A percentile compares a stretch with the other conserved stretches of the same genome.
Conservation (phyloP, 805 yeast genomes). For the Saccharomycopsis selenospora region DNA sequence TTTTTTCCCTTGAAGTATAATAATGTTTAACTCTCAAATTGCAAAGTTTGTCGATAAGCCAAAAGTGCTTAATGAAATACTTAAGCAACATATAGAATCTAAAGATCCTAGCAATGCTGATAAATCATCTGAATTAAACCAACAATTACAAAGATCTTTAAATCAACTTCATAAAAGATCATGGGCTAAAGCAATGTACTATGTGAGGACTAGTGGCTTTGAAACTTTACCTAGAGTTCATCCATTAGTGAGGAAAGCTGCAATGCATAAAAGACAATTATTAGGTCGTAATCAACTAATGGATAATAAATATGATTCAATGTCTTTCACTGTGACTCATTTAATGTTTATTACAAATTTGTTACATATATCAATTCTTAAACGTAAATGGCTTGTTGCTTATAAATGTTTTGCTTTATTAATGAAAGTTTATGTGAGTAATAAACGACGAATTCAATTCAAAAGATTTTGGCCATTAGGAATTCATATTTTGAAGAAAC, state of each 20-base stretch:
- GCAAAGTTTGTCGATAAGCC: not conserved
- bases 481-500: slow-evolving; percentile 10
- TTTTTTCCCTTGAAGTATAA: too few relatives aligned
- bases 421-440: slow-evolving; percentile 6
- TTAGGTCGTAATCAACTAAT: not conserved
- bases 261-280: not conserved
- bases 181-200: not conserved
- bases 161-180: too few relatives aligned
- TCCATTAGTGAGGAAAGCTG: not conserved
- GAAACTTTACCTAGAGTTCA: not conserved
- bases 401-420: slow-evolving; percentile 10
- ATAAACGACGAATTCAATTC: slow-evolving; percentile 3
- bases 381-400: slow-evolving; percentile 13
- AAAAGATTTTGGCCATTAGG: slow-evolving; percentile 17
- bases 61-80: not conserved
- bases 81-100: not conserved
- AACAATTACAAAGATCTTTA: too few relatives aligned
- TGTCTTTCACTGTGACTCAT: slow-evolving; percentile 9
- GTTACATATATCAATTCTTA: slow-evolving; percentile 4
- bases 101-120: slow-evolving; percentile 1
- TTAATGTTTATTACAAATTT: slow-evolving; percentile 9
- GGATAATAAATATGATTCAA: not conserved
- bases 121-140: too few relatives aligned
- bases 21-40: not conserved
- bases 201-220: not conserved